Evolutionary conservation across 331 rosid species (phyloP), one percentile per base, ranked within the genome.

Genomic region (Acacia pycnantha): DNA sequence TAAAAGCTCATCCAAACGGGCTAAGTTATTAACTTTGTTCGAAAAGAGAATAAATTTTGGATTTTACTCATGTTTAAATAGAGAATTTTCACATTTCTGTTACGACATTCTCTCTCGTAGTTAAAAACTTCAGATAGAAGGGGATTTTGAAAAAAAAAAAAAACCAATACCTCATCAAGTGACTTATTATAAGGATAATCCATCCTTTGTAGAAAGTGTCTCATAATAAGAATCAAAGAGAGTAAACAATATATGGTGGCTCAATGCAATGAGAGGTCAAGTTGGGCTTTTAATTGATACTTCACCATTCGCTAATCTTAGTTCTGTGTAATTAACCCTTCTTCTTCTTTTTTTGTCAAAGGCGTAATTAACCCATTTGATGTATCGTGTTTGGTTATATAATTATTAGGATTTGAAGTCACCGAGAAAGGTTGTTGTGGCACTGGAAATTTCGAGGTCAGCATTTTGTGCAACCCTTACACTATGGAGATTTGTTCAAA

Each of bases 381-480:
- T 69, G 11, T 50, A 15, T 47, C 26, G 41, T 16, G 26, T 70
- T 44, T 69, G 56, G 22, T 58, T 47, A 9, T 79, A 0, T 64
- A 87, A 31, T 73, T 64, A 31, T 73, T 68, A 90, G 98, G 95
- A 44, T 90, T 94, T 65, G 81, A 84, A 43, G 97, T 80, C 72
- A 72, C 2, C 6, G 82, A 73, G 0, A 89, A 51, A 76, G 98
- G 98, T 19, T 94, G 95, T 29, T 94, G 98, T 77, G 95, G 95
- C 8, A 88, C 90, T 13, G 97, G 94, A 69, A 18, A 79, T 2
- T 11, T 94, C 73, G 97, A 90, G 77, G 89, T 81, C 7, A 29
- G 88, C 79, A 37, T 91, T 71, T 33, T 90, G 48, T 94, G 98
- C 82, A 90, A 91, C 54, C 87, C 37, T 58, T 77, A 4, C 61